Percentiles rank a stretch among this genome's conserved stretches.
Conservation (phyloP, 75 land plant genomes). For the Selaginella tamariscina region DNA sequence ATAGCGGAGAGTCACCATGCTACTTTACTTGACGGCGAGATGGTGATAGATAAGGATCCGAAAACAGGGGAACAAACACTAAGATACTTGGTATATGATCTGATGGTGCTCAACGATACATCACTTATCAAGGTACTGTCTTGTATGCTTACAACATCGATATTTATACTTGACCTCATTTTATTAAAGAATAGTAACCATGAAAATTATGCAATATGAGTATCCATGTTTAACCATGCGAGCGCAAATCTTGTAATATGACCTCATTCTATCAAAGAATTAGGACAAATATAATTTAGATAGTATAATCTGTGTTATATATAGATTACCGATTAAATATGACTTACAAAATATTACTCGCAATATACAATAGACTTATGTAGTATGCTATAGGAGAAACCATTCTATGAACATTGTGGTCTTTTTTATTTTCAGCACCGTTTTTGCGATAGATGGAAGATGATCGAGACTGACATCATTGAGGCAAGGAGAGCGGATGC, state of each 20-base stretch:
- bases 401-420: neutral
- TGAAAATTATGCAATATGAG: too few species aligned
- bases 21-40: conserved; percentile 89
- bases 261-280: too few species aligned
- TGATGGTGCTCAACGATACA: conserved; percentile 53
- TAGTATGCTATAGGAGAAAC: too few species aligned
- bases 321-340: too few species aligned
- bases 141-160: neutral
- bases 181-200: too few species aligned
- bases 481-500: conserved; percentile 62
- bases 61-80: conserved; percentile 48
- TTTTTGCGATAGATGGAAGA: conserved; percentile 75
- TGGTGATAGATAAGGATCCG: conserved; percentile 75
- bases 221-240: too few species aligned
- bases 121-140: conserved; percentile 52
- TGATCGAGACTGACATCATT: conserved; percentile 67
- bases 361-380: too few species aligned
- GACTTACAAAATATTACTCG: too few species aligned
- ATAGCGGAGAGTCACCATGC: too few species aligned
- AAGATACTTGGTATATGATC: conserved; percentile 83
- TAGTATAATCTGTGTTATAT: too few species aligned
- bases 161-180: neutral
- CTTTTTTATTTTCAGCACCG: conserved; percentile 36
- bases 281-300: too few species aligned
- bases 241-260: too few species aligned